These are phyloP conservation scores for Cladorrhinum samala DNA, from an alignment of 495 filamentous ascomycete species.

Conservation along the genomic window DNA sequence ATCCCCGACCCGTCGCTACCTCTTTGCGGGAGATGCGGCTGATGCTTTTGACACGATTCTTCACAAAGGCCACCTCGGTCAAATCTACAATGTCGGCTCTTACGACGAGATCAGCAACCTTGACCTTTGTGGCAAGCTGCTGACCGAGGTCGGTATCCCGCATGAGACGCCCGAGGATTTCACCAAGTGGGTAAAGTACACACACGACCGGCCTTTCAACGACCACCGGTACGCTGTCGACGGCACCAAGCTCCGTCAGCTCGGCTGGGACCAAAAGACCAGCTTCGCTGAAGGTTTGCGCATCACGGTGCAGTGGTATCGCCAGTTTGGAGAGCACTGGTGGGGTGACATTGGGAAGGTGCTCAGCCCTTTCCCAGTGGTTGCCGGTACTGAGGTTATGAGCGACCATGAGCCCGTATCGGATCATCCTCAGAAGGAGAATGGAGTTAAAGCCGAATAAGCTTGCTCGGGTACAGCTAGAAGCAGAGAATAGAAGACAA, in stretches of 20 bases:
- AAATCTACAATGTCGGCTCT: conserved; percentile 70
- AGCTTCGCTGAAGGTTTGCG: conserved; percentile 55
- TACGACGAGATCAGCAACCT: conserved; percentile 60
- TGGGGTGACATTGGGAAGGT: conserved; percentile 68
- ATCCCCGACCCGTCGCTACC: conserved; percentile 58
- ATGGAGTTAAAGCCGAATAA: conserved; percentile 38
- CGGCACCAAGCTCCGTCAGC: conserved; percentile 52
- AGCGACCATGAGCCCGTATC: conserved; percentile 44
- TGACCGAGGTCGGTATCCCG: conserved; percentile 45
- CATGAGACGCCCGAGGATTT: conserved; percentile 38
- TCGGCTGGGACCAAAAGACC: conserved; percentile 64
- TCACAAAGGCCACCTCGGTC: conserved; percentile 58
- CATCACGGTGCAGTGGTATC: conserved; percentile 67
- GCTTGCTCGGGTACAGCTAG: conserved; percentile 42
- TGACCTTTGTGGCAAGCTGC: conserved; percentile 51
- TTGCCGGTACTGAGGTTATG: conserved; percentile 44
- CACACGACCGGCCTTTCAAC: conserved; percentile 66
- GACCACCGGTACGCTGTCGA: conserved; percentile 66
- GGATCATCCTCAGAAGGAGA: conserved; percentile 34
- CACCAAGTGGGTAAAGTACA: conserved; percentile 55
- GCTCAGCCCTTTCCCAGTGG: conserved; percentile 52
- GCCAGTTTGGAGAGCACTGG: conserved; percentile 54
- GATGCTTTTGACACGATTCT: conserved; percentile 73
- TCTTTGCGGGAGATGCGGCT: conserved; percentile 67
- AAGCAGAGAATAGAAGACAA: conserved; percentile 22